Conservation (phyloP, 345 rosid species). For the Triadica sebifera region DNA sequence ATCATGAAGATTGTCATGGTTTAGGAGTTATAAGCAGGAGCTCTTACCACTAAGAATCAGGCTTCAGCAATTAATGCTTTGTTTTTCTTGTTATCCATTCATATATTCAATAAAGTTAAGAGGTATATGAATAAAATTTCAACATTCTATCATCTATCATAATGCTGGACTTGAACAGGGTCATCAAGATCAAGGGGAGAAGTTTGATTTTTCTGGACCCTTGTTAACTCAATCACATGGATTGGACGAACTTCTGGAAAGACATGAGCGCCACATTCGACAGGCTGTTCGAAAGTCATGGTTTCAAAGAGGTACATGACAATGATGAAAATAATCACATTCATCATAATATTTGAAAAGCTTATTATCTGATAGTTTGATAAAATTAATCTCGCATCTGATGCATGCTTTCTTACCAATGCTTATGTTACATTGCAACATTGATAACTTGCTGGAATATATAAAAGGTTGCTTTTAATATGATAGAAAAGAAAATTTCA, state of each 20-base stretch:
- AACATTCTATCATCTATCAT: background rate
- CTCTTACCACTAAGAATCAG: no score
- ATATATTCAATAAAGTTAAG: background rate
- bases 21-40: no score
- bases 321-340: background rate
- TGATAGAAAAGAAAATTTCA: background rate
- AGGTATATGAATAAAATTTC: background rate
- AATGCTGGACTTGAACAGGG: conserved; percentile 44
- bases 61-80: no score
- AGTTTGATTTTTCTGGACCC: conserved; percentile 88
- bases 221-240: conserved; percentile 70
- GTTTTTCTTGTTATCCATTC: no score
- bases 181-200: conserved; percentile 53
- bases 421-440: background rate
- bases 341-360: background rate
- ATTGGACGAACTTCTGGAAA: conserved; percentile 70
- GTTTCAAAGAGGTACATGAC: conserved; percentile 79
- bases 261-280: conserved; percentile 76
- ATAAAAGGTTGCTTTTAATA: conserved; percentile 5
- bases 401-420: background rate
- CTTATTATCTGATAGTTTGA: background rate
- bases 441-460: background rate
- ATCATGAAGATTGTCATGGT: no score
- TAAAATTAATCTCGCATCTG: background rate
- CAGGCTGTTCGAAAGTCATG: conserved; percentile 83